Percentiles rank a stretch among this genome's conserved stretches.
Evolutionary conservation across 2,329 filamentous ascomycete species (phyloP).

Genomic region (Penicillium thymicola): DNA sequence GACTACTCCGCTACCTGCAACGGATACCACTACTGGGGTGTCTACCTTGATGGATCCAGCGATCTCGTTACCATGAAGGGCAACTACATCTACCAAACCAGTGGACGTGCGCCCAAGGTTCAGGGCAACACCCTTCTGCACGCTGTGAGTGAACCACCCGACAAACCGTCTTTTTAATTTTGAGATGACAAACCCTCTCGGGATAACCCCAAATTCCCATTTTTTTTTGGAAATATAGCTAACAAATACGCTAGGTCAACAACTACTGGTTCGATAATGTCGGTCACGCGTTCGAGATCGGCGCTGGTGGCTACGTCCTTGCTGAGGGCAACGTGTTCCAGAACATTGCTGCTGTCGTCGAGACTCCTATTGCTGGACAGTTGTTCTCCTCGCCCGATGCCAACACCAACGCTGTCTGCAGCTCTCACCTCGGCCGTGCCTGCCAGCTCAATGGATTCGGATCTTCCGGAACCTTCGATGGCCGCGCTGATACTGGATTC

Average conservation of each 20-base stretch:
- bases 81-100: constrained; percentile 60
- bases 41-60: constrained; percentile 56
- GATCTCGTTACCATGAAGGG: constrained; percentile 58
- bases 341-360: constrained; percentile 48
- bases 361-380: constrained; percentile 38
- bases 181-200: no score
- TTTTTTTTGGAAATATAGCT: background rate
- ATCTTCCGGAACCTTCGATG: constrained; percentile 31
- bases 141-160: constrained; percentile 30
- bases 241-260: constrained; percentile 44
- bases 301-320: constrained; percentile 46
- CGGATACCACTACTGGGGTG: constrained; percentile 58
- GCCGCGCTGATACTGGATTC: constrained; percentile 48
- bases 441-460: constrained; percentile 53
- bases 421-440: constrained; percentile 46
- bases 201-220: no score
- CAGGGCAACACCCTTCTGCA: constrained; percentile 56
- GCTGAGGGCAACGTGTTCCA: constrained; percentile 60
- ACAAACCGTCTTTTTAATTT: no score
- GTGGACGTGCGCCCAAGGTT: constrained; percentile 57
- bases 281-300: constrained; percentile 58
- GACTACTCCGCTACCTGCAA: constrained; percentile 58
- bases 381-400: constrained; percentile 39
- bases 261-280: constrained; percentile 58
- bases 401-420: constrained; percentile 43